These are phyloP conservation scores for Plicaturopsis crispa DNA, from an alignment of 768 basidiomycete genomes.

Conservation along the genomic window DNA sequence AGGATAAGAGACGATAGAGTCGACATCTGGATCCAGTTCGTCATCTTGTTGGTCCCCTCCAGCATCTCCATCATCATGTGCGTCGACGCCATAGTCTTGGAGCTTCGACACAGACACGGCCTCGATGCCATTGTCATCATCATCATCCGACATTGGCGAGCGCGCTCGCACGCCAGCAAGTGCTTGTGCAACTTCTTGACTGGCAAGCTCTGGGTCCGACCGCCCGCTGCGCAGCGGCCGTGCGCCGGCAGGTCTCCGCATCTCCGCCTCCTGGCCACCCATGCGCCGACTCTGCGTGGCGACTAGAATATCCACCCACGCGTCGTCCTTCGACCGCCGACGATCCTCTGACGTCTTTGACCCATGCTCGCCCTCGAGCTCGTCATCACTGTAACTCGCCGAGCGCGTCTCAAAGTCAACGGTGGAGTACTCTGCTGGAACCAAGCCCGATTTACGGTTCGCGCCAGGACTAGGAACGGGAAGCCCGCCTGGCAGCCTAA, in stretches of 20 bases:
- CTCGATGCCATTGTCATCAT: too few species aligned
- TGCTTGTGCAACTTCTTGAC: conserved; percentile 66
- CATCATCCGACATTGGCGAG: conserved; percentile 32
- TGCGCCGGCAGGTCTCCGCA: conserved; percentile 9
- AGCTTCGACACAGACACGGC: too few species aligned
- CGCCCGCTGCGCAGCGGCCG: conserved; percentile 25
- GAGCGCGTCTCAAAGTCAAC: conserved; percentile 81
- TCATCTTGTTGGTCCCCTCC: conserved; percentile 1
- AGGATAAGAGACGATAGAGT: conserved; percentile 40
- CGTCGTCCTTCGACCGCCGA: conserved; percentile 51
- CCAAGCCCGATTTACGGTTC: conserved; percentile 38
- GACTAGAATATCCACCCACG: conserved; percentile 86
- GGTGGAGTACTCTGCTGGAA: conserved; percentile 71
- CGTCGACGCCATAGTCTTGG: not conserved
- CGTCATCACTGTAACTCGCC: conserved; percentile 49
- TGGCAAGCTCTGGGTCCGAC: conserved; percentile 64
- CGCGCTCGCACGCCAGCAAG: conserved; percentile 46
- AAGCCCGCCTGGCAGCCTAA: conserved; percentile 46
- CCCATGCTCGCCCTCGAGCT: conserved; percentile 25
- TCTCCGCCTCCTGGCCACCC: conserved; percentile 47
- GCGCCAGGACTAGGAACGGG: conserved; percentile 49
- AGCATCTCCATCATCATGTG: not conserved
- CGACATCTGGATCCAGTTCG: conserved; percentile 39
- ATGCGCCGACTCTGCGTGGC: conserved; percentile 45
- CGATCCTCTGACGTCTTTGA: conserved; percentile 35